These are phyloP conservation scores for Malus hybrid DNA, from an alignment of 331 rosid genomes.

Conservation along the genomic window DNA sequence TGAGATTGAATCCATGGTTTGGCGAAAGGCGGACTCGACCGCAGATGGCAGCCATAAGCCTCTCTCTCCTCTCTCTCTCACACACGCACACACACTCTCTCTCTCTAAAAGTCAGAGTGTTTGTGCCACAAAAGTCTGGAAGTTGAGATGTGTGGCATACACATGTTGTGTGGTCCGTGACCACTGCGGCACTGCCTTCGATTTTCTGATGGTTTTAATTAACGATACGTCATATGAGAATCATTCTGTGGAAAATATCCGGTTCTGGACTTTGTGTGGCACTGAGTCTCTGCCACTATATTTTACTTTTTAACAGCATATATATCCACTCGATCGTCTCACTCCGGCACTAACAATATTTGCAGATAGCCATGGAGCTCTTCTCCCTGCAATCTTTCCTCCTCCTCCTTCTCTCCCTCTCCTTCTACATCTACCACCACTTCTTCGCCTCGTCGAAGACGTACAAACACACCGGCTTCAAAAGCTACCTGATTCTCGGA, in stretches of 20 bases:
- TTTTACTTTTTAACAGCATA: too few species aligned
- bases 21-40: conserved; percentile 62
- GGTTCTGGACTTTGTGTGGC: neutral
- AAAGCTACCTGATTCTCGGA: conserved; percentile 44
- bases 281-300: neutral
- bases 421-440: conserved; percentile 15
- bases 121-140: too few species aligned
- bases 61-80: neutral
- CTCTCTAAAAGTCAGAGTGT: too few species aligned
- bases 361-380: conserved; percentile 19
- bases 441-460: neutral
- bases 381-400: neutral
- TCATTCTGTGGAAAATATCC: neutral
- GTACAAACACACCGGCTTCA: conserved; percentile 25
- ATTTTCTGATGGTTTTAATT: neutral
- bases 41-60: conserved; percentile 47
- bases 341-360: too few species aligned
- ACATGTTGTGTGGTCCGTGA: neutral
- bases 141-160: neutral
- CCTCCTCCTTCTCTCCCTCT: conserved; percentile 14
- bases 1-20: conserved; percentile 38
- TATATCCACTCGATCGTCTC: too few species aligned
- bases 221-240: conserved; percentile 8
- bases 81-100: too few species aligned
- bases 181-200: neutral